phyloP scores from a whole-genome alignment of 2,329 filamentous ascomycete species.

The Fusarium sp. region DNA sequence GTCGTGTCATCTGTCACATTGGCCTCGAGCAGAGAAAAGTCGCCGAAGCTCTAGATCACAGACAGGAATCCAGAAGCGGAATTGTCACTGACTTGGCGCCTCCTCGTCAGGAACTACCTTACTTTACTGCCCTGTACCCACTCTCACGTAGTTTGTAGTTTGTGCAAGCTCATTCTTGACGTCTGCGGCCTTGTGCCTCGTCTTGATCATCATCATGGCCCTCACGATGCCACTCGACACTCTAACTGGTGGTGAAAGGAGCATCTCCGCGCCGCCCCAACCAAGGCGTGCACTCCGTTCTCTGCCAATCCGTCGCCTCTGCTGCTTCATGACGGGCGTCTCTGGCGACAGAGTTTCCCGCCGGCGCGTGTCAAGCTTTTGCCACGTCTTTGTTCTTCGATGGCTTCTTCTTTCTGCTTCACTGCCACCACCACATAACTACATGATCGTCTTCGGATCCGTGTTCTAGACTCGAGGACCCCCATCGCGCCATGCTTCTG shows the following conservation, averaged over 20 bases:
- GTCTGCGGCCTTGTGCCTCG: too few relatives aligned
- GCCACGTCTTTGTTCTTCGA: slow-evolving; percentile 23
- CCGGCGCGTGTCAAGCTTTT: slow-evolving; percentile 36
- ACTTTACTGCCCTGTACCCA: background rate
- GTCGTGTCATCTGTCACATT: too few relatives aligned
- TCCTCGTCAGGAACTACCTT: background rate
- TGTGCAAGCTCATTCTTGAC: too few relatives aligned
- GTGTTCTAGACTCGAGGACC: slow-evolving; percentile 34
- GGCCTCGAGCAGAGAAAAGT: too few relatives aligned
- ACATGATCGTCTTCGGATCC: background rate
- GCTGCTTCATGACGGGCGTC: too few relatives aligned
- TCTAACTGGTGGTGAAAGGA: too few relatives aligned
- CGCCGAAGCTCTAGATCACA: background rate
- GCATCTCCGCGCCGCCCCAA: too few relatives aligned
- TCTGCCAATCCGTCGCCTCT: too few relatives aligned
- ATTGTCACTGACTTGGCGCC: slow-evolving; percentile 15
- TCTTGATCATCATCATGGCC: too few relatives aligned
- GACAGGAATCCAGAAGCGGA: slow-evolving; percentile 22
- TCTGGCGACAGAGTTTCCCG: slow-evolving; percentile 40
- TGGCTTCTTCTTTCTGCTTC: slow-evolving; percentile 1
- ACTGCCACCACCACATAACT: background rate
- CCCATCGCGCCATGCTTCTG: background rate
- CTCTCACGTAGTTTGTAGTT: background rate
- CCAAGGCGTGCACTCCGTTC: slow-evolving; percentile 7
- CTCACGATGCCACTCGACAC: too few relatives aligned